Percentiles rank a stretch among this genome's conserved stretches.
Evolutionary conservation across 331 rosid genomes (phyloP).

Genomic region (Prunus yedoensis): DNA sequence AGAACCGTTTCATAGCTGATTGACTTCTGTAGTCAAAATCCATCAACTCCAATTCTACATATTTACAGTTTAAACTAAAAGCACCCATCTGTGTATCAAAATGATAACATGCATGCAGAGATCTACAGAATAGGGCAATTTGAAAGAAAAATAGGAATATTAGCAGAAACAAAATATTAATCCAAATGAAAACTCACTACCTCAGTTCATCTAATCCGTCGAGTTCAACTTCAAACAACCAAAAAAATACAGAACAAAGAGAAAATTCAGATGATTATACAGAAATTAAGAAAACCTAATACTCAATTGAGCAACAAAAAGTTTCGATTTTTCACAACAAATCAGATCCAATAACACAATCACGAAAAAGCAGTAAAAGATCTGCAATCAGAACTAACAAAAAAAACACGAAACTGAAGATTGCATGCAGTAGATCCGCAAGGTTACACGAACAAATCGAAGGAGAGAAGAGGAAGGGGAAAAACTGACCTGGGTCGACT

Average conservation of each 20-base stretch:
- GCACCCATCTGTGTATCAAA: neutral
- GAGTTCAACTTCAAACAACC: neutral
- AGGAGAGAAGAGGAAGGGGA: neutral
- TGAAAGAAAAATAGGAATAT: neutral
- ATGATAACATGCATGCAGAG: neutral
- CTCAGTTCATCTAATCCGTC: neutral
- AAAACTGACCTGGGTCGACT: slow-evolving; percentile 27
- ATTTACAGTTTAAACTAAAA: neutral
- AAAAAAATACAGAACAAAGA: neutral
- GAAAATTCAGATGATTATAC: neutral
- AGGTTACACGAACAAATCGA: neutral
- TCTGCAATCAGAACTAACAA: neutral
- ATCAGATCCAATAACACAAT: slow-evolving; percentile 4
- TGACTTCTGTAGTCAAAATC: neutral
- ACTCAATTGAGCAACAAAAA: neutral
- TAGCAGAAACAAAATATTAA: neutral
- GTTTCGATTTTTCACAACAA: neutral
- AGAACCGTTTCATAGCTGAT: neutral
- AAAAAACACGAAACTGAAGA: neutral
- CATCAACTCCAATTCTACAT: neutral
- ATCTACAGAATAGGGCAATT: neutral
- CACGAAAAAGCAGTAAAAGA: neutral
- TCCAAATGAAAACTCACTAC: neutral
- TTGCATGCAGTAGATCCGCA: slow-evolving; percentile 17
- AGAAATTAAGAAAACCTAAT: neutral